A percentile compares a stretch with the other conserved stretches of the same genome.
Evolutionary conservation across 192 early-diverging fungal genomes (phyloP).

Genomic region (Gryganskiella cystojenkinii): DNA sequence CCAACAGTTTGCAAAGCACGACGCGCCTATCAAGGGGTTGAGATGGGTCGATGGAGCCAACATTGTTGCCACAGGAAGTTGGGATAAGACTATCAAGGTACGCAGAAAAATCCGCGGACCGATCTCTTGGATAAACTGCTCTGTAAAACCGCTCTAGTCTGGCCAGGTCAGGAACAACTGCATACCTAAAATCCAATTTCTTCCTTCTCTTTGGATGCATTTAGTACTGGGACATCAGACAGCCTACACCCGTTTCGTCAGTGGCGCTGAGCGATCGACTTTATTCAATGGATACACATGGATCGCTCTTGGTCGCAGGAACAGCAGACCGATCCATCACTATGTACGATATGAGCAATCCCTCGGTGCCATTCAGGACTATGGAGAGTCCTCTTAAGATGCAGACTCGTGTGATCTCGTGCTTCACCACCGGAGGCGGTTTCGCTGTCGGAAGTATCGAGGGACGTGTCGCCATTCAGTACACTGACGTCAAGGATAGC

Average conservation of each 20-base stretch:
- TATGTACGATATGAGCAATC: slow-evolving; percentile 87
- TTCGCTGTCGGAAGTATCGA: slow-evolving; percentile 96
- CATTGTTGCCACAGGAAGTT: slow-evolving; percentile 90
- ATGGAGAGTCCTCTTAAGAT: slow-evolving; percentile 80
- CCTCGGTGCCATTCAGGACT: slow-evolving; percentile 76
- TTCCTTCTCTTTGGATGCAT: background rate
- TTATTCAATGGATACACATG: slow-evolving; percentile 88
- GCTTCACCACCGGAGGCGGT: slow-evolving; percentile 83
- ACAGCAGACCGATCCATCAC: slow-evolving; percentile 88
- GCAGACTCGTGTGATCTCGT: slow-evolving; percentile 87
- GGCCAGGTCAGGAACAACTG: background rate
- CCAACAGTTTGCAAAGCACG: slow-evolving; percentile 90
- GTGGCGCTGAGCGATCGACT: slow-evolving; percentile 86
- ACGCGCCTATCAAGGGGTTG: slow-evolving; percentile 86
- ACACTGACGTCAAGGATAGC: slow-evolving; percentile 84
- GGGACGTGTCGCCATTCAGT: slow-evolving; percentile 94
- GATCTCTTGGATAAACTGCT: too few species aligned
- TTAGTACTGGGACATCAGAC: slow-evolving; percentile 96
- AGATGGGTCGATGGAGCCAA: slow-evolving; percentile 79
- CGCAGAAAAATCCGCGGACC: too few species aligned
- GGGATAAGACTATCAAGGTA: slow-evolving; percentile 93
- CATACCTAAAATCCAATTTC: background rate
- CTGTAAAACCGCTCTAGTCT: too few species aligned
- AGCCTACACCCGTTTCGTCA: slow-evolving; percentile 76
- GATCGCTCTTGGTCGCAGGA: slow-evolving; percentile 86